A percentile compares a stretch with the other conserved stretches of the same genome.
These are phyloP conservation scores for Pythium insidiosum DNA, from an alignment of 352 stramenopile species.

Conservation along the genomic window DNA sequence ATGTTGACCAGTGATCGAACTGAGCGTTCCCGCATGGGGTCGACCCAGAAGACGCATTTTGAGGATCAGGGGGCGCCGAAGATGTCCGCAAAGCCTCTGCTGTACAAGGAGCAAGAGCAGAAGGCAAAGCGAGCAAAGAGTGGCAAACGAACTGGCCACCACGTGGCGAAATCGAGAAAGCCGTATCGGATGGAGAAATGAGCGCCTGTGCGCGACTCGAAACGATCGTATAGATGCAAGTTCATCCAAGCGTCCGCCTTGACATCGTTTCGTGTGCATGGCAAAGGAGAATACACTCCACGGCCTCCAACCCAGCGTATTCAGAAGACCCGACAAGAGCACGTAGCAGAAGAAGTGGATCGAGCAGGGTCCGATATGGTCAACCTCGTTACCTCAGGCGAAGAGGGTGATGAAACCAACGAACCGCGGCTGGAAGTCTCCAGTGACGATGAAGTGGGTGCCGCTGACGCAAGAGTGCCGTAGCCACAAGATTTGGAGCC, in stretches of 20 bases:
- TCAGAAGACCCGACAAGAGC: neutral
- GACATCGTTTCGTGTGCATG: neutral
- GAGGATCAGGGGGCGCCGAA: neutral
- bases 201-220: conserved; percentile 1
- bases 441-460: neutral
- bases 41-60: neutral
- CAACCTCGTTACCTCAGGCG: conserved; percentile 1
- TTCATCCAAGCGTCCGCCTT: neutral
- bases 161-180: neutral
- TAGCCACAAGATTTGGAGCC: neutral
- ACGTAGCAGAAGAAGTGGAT: neutral
- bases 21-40: neutral
- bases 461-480: too few species aligned
- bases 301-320: neutral
- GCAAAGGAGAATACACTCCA: neutral
- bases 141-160: neutral
- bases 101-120: neutral
- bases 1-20: neutral
- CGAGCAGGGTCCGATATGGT: too few species aligned
- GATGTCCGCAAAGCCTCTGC: conserved; percentile 1
- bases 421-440: neutral
- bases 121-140: conserved; percentile 1
- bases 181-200: neutral
- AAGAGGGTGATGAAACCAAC: neutral
- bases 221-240: neutral